A percentile compares a stretch with the other conserved stretches of the same genome.
Evolutionary conservation across 2,329 filamentous ascomycete species (phyloP).

Genomic region (Chrysoporthe deuterocubensis): DNA sequence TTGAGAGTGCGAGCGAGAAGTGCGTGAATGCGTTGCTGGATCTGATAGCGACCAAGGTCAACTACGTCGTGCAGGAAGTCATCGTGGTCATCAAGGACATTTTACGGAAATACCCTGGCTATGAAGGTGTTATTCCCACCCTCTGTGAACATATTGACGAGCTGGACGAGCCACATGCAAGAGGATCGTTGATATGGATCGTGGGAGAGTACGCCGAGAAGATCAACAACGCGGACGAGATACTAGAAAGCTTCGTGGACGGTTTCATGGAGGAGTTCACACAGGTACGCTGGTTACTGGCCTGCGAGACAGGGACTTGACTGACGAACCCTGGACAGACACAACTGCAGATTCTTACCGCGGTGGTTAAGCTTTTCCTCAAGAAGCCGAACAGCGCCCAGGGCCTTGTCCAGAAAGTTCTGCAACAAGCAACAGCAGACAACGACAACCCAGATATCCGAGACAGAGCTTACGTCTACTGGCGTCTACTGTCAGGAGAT

Average conservation of each 20-base stretch:
- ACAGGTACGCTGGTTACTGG: slow-evolving; percentile 61
- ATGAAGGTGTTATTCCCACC: slow-evolving; percentile 96
- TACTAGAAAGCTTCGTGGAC: slow-evolving; percentile 88
- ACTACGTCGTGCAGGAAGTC: slow-evolving; percentile 98
- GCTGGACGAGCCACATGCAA: slow-evolving; percentile 88
- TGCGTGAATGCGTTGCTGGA: slow-evolving; percentile 94
- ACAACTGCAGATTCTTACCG: slow-evolving; percentile 96
- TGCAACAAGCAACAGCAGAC: slow-evolving; percentile 89
- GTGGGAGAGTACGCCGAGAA: slow-evolving; percentile 99
- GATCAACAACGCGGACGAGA: slow-evolving; percentile 97
- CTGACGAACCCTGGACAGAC: slow-evolving; percentile 58
- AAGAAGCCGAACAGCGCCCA: slow-evolving; percentile 95
- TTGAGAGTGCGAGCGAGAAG: slow-evolving; percentile 91
- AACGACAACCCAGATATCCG: slow-evolving; percentile 98
- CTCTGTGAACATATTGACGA: slow-evolving; percentile 97
- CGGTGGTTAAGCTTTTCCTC: slow-evolving; percentile 95
- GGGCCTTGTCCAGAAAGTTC: slow-evolving; percentile 88
- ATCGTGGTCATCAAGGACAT: slow-evolving; percentile 99
- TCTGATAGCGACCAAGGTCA: slow-evolving; percentile 95
- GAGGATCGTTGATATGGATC: slow-evolving; percentile 95
- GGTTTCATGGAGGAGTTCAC: slow-evolving; percentile 96
- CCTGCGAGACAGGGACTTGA: not conserved
- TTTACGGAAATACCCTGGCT: slow-evolving; percentile 94
- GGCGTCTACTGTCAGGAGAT: slow-evolving; percentile 92
- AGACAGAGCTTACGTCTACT: slow-evolving; percentile 97